phyloP scores from a whole-genome alignment of 768 basidiomycete species.

The Leccinum disarticulatum region DNA sequence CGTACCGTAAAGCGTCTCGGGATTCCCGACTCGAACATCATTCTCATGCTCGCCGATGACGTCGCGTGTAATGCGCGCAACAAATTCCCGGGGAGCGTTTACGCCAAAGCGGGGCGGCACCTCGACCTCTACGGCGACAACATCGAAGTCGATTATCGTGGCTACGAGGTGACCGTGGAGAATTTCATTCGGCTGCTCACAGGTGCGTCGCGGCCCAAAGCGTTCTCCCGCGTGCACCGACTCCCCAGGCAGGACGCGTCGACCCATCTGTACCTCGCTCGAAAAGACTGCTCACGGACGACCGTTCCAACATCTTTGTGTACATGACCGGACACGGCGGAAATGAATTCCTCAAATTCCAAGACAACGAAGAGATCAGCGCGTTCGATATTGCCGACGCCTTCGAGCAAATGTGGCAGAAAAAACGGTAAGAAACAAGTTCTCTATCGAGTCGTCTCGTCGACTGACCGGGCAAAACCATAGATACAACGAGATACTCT shows the following conservation, averaged over 20 bases:
- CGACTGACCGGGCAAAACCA: constrained; percentile 33
- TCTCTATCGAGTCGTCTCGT: not conserved
- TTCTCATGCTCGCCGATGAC: constrained; percentile 98
- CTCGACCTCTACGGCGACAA: constrained; percentile 94
- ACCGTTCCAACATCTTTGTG: constrained; percentile 89
- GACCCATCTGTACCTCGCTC: constrained; percentile 84
- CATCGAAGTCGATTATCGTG: constrained; percentile 97
- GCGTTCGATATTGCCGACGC: constrained; percentile 98
- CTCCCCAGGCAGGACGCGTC: constrained; percentile 64
- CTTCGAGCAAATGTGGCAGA: constrained; percentile 98
- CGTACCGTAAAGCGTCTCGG: constrained; percentile 97
- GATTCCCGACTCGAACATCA: constrained; percentile 98
- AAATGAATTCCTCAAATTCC: constrained; percentile 98
- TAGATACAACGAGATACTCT: constrained; percentile 89
- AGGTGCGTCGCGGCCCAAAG: constrained; percentile 48
- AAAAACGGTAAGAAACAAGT: constrained; percentile 64
- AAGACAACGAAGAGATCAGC: constrained; percentile 97
- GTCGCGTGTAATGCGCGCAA: constrained; percentile 92
- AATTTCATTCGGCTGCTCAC: constrained; percentile 91
- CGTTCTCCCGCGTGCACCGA: not conserved
- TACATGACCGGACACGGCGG: constrained; percentile 99
- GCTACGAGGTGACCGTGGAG: constrained; percentile 97
- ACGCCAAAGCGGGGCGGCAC: constrained; percentile 77
- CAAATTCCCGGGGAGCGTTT: constrained; percentile 88
- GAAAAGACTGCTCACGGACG: constrained; percentile 89